phyloP scores from a whole-genome alignment of 176 grass and related monocot genomes.

The Zea luxurians region DNA sequence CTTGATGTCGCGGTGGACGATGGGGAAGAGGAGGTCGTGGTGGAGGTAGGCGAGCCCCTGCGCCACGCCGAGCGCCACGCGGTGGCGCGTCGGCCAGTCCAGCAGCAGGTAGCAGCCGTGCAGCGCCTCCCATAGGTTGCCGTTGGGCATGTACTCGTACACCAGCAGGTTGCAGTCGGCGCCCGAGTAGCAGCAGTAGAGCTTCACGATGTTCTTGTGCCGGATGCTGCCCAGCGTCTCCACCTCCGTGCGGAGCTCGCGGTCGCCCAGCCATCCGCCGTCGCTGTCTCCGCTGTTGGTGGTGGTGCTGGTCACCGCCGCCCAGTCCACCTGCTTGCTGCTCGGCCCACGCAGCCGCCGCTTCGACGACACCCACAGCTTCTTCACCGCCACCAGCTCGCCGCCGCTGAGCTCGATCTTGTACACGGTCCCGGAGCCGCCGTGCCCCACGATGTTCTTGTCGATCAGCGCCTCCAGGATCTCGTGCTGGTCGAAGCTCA shows the following conservation, averaged over 20 bases:
- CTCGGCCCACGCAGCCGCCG: background rate
- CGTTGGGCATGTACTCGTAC: constrained; percentile 98
- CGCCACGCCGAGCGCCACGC: constrained; percentile 71
- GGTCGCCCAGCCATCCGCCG: constrained; percentile 37
- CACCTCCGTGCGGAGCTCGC: constrained; percentile 77
- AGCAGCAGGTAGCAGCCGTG: constrained; percentile 63
- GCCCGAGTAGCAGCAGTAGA: constrained; percentile 94
- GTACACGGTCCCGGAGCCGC: constrained; percentile 86
- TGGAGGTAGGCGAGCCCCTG: constrained; percentile 93
- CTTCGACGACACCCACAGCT: constrained; percentile 58
- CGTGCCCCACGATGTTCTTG: constrained; percentile 88
- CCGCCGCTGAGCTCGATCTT: constrained; percentile 81
- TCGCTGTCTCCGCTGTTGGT: too few relatives aligned
- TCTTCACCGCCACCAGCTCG: constrained; percentile 82
- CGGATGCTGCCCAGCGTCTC: constrained; percentile 98
- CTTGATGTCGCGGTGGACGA: constrained; percentile 95
- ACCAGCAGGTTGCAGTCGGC: constrained; percentile 79
- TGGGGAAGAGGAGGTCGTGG: constrained; percentile 76
- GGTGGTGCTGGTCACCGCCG: too few relatives aligned
- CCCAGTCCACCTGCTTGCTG: too few relatives aligned
- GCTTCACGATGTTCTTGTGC: constrained; percentile 99
- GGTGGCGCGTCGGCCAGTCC: constrained; percentile 81
- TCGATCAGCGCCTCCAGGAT: constrained; percentile 88
- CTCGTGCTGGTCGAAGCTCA: constrained; percentile 88
- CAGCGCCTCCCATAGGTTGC: constrained; percentile 89